Base-by-base conservation (phyloP, 305 asterid species). In the Euphrasia arctica region DNA sequence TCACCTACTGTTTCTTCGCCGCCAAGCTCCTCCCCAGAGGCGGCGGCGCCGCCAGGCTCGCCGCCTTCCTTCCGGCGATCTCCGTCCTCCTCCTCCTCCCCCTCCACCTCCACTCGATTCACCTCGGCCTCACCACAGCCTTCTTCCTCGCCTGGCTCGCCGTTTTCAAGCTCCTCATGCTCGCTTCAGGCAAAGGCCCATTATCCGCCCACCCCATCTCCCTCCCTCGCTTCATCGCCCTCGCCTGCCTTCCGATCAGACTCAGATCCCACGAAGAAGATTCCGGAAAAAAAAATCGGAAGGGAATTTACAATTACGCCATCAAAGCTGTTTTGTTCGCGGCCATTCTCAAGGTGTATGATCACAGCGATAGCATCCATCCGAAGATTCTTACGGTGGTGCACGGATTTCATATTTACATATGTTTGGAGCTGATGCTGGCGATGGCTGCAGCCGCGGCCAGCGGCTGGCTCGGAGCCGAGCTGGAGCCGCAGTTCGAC, bases 101-200 rank as follows among this genome's bases (percentile, higher is more conserved):
- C 2, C 81, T 90, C n/a, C 74, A 66, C 14, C 83, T 90, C 71
- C 72, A 73, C 61, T 60, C 91, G 13, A 12, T 75, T 31, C 82
- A 82, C 74, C 87, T 90, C 69, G 74, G 78, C 52, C 86, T 85
- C 71, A 62, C 68, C 52, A 74, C 92, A 25, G 80, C 79, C 64
- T 90, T 87, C 76, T 84, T 86, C 77, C 66, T 86, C 2, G 68
- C 92, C 11, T 86, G 95, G 95, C 95, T 82, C 13, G 68, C 88
- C 49, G 81, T 74, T 50, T 89, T 85, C 80, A 84, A 86, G 34
- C 84, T 85, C 70, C 68, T 80, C 61, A 28, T 84, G 75, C 70
- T 86, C 58, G 86, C 89, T 51, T 84, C 79, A 43, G 64, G 68
- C 39, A 57, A 9, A 4, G 97, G 97, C 69, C 96, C 91, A 31